These are phyloP conservation scores for Coemansia sp. DNA, from an alignment of 192 early-diverging fungal genomes.

Conservation along the genomic window DNA sequence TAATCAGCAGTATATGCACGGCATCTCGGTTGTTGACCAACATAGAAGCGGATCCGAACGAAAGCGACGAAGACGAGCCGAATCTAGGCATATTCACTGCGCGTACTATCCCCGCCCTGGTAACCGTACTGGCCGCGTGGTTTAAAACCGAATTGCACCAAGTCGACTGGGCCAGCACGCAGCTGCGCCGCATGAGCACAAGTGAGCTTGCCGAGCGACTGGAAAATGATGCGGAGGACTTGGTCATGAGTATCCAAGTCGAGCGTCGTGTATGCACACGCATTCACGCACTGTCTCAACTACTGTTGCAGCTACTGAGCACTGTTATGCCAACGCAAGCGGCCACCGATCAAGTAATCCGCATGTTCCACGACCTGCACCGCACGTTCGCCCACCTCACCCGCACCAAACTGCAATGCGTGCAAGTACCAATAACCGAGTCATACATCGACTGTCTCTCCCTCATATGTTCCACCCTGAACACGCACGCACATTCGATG, in stretches of 20 bases:
- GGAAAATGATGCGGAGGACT: constrained; percentile 11
- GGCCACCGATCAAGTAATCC: constrained; percentile 22
- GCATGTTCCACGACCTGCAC: constrained; percentile 36
- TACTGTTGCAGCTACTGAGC: constrained; percentile 25
- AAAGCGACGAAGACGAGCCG: constrained; percentile 16
- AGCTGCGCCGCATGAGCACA: constrained; percentile 19
- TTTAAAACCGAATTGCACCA: constrained; percentile 29
- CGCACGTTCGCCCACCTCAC: constrained; percentile 22
- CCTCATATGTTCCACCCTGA: constrained; percentile 32
- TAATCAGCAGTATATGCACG: constrained; percentile 14
- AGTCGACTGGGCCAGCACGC: constrained; percentile 28
- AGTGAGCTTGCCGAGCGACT: constrained; percentile 9
- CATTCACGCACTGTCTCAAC: constrained; percentile 13
- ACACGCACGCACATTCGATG: constrained; percentile 20
- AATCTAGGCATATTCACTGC: constrained; percentile 19
- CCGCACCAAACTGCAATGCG: constrained; percentile 13
- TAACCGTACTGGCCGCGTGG: constrained; percentile 15
- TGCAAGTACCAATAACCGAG: constrained; percentile 37
- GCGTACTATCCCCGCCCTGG: constrained; percentile 28
- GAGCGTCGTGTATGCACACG: constrained; percentile 42
- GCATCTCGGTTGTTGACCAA: constrained; percentile 17
- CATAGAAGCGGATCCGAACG: constrained; percentile 3
- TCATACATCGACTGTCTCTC: constrained; percentile 27
- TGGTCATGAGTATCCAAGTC: constrained; percentile 14
- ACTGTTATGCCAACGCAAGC: constrained; percentile 7